Conservation (phyloP, 2,329 filamentous ascomycete species). For the Sporothrix mexicana region DNA sequence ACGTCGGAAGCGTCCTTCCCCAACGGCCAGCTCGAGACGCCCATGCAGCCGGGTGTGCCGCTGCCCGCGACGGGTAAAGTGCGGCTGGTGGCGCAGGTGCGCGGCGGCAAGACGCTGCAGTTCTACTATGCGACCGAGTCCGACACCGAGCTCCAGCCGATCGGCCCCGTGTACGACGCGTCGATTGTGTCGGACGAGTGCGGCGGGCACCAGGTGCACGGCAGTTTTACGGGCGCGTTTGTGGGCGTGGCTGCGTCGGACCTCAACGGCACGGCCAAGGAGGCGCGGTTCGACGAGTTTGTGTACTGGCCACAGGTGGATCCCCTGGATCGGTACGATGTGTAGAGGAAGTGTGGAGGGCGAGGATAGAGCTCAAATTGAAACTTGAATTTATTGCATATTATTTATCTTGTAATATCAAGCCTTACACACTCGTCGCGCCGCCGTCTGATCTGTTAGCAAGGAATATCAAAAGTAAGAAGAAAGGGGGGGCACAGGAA, state of each 20-base stretch:
- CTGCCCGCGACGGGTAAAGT: constrained; percentile 63
- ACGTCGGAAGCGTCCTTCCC: constrained; percentile 64
- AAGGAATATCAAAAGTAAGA: too few relatives aligned
- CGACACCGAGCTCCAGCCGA: constrained; percentile 48
- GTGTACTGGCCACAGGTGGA: constrained; percentile 56
- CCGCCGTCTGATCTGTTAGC: constrained; percentile 15
- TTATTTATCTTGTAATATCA: background rate
- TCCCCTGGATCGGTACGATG: constrained; percentile 56
- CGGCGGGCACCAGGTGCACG: constrained; percentile 64
- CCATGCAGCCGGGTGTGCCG: constrained; percentile 51
- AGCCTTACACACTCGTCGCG: background rate
- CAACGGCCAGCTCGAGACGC: constrained; percentile 53
- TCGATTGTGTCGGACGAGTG: constrained; percentile 68
- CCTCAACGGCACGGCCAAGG: constrained; percentile 56
- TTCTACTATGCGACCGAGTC: constrained; percentile 60
- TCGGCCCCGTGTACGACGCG: constrained; percentile 64
- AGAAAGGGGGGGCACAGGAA: background rate
- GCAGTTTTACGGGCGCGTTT: constrained; percentile 69
- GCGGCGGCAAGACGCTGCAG: constrained; percentile 59
- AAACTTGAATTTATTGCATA: constrained; percentile 3
- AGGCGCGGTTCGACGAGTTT: constrained; percentile 59
- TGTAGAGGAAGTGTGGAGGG: constrained; percentile 36
- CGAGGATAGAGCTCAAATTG: background rate
- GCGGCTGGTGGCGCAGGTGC: constrained; percentile 56
- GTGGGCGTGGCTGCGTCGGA: constrained; percentile 63